Evolutionary conservation across 2,329 filamentous ascomycete species (phyloP).

Genomic region (Chaetomiaceae sp.): DNA sequence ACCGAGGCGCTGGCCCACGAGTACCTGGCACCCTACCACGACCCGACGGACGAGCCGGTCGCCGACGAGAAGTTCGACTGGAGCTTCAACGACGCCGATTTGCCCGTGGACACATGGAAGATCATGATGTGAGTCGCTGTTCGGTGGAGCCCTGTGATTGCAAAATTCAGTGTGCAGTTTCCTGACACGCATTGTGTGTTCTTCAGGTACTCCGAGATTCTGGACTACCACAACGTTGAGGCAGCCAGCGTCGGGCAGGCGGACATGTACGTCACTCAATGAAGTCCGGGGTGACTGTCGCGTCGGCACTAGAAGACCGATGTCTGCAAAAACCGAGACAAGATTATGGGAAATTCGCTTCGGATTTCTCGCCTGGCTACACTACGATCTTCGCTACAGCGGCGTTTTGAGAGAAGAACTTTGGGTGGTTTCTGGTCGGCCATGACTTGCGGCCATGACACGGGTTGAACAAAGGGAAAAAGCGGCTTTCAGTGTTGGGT

Average conservation of each 20-base stretch:
- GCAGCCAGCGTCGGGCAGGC: conserved; percentile 26
- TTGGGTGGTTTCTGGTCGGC: too few species aligned
- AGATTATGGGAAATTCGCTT: too few species aligned
- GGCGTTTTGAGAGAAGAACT: too few species aligned
- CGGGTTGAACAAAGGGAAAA: too few species aligned
- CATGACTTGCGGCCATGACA: too few species aligned
- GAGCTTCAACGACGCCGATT: conserved; percentile 97
- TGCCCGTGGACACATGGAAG: conserved; percentile 99
- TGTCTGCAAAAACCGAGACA: too few species aligned
- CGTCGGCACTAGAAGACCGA: background rate
- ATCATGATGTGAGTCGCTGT: conserved; percentile 84
- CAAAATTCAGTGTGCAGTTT: background rate
- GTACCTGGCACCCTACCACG: conserved; percentile 94
- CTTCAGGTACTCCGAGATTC: conserved; percentile 98
- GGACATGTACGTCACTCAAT: conserved; percentile 6
- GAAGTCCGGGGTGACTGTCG: background rate
- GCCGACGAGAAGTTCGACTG: conserved; percentile 98
- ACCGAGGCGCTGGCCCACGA: conserved; percentile 81
- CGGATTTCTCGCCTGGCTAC: too few species aligned
- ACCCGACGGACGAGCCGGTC: conserved; percentile 91
- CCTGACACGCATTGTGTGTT: conserved; percentile 22
- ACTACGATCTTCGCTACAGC: too few species aligned
- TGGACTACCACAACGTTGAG: conserved; percentile 96
- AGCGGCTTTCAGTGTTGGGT: too few species aligned
- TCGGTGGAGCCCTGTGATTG: background rate